phyloP scores from a whole-genome alignment of 2,329 filamentous ascomycete species.

The Seiridium cupressi region DNA sequence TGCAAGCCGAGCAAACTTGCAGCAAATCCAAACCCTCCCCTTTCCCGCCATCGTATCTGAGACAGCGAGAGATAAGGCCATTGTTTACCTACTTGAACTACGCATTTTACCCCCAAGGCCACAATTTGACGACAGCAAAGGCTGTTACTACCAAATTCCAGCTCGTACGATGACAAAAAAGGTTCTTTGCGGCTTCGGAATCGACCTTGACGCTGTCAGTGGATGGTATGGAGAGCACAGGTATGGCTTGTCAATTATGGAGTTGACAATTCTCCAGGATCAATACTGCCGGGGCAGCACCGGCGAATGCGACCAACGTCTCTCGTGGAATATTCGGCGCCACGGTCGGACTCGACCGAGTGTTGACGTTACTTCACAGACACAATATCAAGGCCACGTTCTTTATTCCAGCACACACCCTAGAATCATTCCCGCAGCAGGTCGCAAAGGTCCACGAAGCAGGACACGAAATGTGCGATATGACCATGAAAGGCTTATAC shows the following conservation, averaged over 20 bases:
- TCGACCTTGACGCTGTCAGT: conserved; percentile 15
- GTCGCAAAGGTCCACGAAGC: conserved; percentile 17
- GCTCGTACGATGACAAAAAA: background rate
- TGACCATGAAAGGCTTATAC: too few relatives aligned
- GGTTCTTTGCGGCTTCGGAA: background rate
- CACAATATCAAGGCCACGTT: conserved; percentile 16
- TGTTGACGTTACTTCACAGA: conserved; percentile 15
- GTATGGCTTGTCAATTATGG: background rate
- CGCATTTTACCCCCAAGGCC: too few relatives aligned
- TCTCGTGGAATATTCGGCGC: conserved; percentile 16
- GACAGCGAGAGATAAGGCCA: too few relatives aligned
- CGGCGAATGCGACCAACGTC: conserved; percentile 10
- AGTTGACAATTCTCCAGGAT: conserved; percentile 8
- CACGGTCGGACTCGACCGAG: conserved; percentile 15
- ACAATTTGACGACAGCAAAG: too few relatives aligned
- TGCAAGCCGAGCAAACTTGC: too few relatives aligned
- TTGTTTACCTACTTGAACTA: too few relatives aligned
- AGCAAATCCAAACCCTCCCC: too few relatives aligned
- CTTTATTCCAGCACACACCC: conserved; percentile 17
- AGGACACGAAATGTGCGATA: conserved; percentile 12
- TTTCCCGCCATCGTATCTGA: too few relatives aligned
- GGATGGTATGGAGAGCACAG: conserved; percentile 9
- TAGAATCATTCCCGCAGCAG: conserved; percentile 16
- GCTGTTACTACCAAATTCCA: too few relatives aligned
- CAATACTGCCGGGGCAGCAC: conserved; percentile 13